Conservation (phyloP, 2,329 filamentous ascomycete genomes). For the Thielaviopsis euricoi region DNA sequence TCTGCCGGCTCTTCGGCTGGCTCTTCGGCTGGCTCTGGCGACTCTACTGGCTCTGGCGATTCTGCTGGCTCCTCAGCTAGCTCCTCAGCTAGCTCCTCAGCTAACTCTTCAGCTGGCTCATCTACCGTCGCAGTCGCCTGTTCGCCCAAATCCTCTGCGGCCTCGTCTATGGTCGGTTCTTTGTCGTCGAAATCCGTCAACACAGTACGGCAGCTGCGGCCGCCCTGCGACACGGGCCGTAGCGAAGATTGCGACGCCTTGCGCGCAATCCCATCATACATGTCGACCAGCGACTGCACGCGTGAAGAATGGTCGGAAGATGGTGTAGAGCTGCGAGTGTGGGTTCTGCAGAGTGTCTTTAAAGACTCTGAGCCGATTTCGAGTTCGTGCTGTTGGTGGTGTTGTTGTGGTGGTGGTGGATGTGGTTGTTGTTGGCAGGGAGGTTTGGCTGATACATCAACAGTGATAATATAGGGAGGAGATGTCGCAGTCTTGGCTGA, state of each 20-base stretch:
- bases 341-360: neutral
- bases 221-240: neutral
- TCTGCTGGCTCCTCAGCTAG: neutral
- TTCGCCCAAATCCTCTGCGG: neutral
- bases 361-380: neutral
- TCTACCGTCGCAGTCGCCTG: neutral
- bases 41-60: neutral
- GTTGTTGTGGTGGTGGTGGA: no score
- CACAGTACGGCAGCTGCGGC: neutral
- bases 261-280: constrained; percentile 29
- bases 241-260: constrained; percentile 11
- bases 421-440: neutral
- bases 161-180: neutral
- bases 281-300: constrained; percentile 32
- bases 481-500: neutral
- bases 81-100: neutral
- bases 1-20: neutral
- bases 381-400: no score
- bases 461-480: neutral
- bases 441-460: neutral
- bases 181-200: neutral
- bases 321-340: constrained; percentile 1
- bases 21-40: neutral
- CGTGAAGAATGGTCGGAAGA: constrained; percentile 3
- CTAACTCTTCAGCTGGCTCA: neutral